Conservation (phyloP, 139 green algal species). For the Ettlia oleoabundans region DNA sequence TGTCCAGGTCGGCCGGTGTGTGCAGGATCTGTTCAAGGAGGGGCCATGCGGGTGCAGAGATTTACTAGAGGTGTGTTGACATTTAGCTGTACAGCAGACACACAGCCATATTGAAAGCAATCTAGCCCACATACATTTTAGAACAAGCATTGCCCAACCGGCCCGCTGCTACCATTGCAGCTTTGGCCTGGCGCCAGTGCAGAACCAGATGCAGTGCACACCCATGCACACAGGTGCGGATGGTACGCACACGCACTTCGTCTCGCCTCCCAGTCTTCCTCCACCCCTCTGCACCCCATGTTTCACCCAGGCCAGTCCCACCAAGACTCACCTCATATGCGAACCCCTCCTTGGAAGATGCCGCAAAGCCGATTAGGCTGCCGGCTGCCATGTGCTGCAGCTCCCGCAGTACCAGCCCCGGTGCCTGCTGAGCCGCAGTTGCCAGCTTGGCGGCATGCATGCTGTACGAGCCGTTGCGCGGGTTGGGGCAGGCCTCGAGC, state of each 20-base stretch:
- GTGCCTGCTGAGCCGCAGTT: background rate
- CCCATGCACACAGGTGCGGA: background rate
- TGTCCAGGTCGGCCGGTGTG: constrained; percentile 37
- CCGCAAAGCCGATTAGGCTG: constrained; percentile 71
- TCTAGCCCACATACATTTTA: too few species aligned
- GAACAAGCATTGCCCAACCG: too few species aligned
- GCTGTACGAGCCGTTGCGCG: constrained; percentile 49
- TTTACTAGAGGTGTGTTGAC: too few species aligned
- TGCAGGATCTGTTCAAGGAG: constrained; percentile 23
- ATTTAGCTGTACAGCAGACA: too few species aligned
- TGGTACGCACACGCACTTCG: too few species aligned
- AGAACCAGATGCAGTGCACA: background rate
- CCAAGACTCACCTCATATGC: constrained; percentile 53
- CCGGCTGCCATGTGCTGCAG: constrained; percentile 59
- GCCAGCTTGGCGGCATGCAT: constrained; percentile 30
- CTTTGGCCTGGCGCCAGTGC: background rate
- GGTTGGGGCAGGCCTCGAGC: constrained; percentile 30
- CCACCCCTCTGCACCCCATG: too few species aligned
- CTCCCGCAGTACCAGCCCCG: constrained; percentile 34
- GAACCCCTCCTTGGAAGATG: constrained; percentile 48
- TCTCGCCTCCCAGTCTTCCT: too few species aligned
- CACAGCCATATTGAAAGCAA: too few species aligned
- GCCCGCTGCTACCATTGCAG: too few species aligned
- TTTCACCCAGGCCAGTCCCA: too few species aligned
- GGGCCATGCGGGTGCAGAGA: too few species aligned